Percentiles rank a stretch among this genome's conserved stretches.
Conservation (phyloP, 495 filamentous ascomycete genomes). For the Saxispiralis lemnorum region DNA sequence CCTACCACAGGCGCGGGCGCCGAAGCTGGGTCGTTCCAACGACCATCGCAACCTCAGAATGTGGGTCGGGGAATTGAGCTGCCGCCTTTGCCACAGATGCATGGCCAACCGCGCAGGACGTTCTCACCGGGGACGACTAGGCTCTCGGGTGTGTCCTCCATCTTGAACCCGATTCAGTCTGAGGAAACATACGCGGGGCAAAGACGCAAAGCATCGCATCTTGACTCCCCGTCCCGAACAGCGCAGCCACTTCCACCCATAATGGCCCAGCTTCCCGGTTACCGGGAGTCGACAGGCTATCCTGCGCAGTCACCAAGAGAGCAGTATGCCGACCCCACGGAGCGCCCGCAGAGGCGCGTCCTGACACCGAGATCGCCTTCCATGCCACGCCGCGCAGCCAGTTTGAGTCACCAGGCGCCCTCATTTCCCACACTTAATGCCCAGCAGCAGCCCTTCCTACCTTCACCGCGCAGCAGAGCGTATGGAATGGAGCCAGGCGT, state of each 20-base stretch:
- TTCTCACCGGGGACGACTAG: slow-evolving; percentile 3
- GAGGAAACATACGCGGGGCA: slow-evolving; percentile 4
- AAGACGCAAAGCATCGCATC: slow-evolving; percentile 14
- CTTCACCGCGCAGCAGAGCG: slow-evolving; percentile 12
- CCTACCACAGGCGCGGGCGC: not conserved
- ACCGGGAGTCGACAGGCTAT: not conserved
- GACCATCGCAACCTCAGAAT: not conserved
- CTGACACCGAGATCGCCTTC: slow-evolving; percentile 22
- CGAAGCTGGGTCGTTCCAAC: not conserved
- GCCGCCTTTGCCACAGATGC: slow-evolving; percentile 9
- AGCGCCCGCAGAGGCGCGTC: slow-evolving; percentile 12
- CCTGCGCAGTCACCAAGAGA: not conserved
- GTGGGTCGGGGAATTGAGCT: slow-evolving; percentile 5
- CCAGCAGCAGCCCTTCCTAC: slow-evolving; percentile 20
- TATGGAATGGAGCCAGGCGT: slow-evolving; percentile 18
- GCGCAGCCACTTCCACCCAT: slow-evolving; percentile 7
- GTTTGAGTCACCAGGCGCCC: slow-evolving; percentile 15
- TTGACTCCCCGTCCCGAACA: slow-evolving; percentile 7
- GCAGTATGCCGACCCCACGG: not conserved
- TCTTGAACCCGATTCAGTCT: slow-evolving; percentile 13
- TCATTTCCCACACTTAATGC: slow-evolving; percentile 21
- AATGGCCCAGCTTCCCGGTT: not conserved
- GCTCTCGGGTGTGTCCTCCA: slow-evolving; percentile 13
- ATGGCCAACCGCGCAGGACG: not conserved
- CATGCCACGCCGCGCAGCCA: slow-evolving; percentile 18